Base-by-base conservation (phyloP, 257 asterid species). In the Haberlea rhodopensis region DNA sequence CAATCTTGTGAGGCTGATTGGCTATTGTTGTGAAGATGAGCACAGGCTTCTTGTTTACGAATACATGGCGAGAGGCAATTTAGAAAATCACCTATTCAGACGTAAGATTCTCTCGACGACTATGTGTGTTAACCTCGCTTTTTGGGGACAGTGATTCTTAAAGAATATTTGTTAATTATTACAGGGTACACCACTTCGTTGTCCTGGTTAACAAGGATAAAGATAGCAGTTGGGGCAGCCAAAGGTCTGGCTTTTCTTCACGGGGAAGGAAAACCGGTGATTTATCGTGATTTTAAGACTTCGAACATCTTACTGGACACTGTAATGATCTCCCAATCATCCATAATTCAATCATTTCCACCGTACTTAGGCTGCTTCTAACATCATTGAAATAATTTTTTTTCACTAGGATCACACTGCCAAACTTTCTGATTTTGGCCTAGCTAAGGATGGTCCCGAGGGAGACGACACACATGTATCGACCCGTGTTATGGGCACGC, bases 41-140 rank as follows among this genome's bases (percentile, higher is more conserved):
- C 82, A 90, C 5, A 77, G 97, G 68, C 79, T 90, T 70, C 87
- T 90, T 32, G 97, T 90, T n/a, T 90, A 90, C 45, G 97, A 90
- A 58, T 90, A 84, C 76, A 80, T 90, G 82, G 73, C 83, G 5
- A 79, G 90, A 65, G 96, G 97, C 25, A 86, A 75, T 63, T 75
- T 90, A 53, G 95, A 90, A 70, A 79, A 81, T 62, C 97, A 85
- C 68, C 72, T 90, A 18, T 90, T 90, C 21, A 67, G 75, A 73
- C 84, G 97, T 90, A 81, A 40, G 78, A 34, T 27, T 23, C 11
- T 31, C 48, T 49, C 31, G n/a, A n/a, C n/a, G n/a, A 28, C 22
- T 20, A 53, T 62, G 3, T 34, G 21, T 43, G 8, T 3, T 21
- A 43, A 40, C 26, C 6, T 66, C n/a, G 8, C 8, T 11, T 2